Conservation (phyloP, 1,139 yeast species). For the Debaryomyces sp. region DNA sequence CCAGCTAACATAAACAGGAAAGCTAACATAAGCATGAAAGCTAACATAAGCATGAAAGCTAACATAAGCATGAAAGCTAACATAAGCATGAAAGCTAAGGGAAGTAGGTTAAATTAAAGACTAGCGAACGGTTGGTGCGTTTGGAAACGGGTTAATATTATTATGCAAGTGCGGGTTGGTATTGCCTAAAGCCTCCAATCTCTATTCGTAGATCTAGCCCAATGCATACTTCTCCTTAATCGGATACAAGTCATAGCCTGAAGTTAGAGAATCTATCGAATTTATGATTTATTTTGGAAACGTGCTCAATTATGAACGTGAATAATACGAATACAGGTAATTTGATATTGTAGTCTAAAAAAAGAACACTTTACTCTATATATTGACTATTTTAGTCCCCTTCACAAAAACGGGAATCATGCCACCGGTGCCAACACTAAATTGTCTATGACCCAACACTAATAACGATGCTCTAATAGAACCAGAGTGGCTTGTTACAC, state of each 20-base stretch:
- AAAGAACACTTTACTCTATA: background rate
- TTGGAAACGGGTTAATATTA: background rate
- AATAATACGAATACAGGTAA: background rate
- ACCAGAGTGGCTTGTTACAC: slow-evolving; percentile 45
- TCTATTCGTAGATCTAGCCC: background rate
- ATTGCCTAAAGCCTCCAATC: background rate
- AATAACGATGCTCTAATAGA: slow-evolving; percentile 43
- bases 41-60: too few species aligned
- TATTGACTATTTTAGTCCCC: slow-evolving; percentile 21
- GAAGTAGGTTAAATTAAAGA: background rate
- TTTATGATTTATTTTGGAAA: background rate
- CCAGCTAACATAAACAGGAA: background rate
- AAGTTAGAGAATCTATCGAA: too few species aligned
- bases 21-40: too few species aligned
- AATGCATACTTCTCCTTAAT: background rate
- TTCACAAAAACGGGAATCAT: slow-evolving; percentile 47
- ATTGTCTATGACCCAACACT: slow-evolving; percentile 44
- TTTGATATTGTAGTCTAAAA: background rate
- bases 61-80: too few species aligned
- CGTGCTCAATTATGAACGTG: background rate
- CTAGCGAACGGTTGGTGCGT: background rate
- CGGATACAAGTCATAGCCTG: background rate
- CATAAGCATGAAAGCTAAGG: too few species aligned
- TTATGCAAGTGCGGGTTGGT: background rate
- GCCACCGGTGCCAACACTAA: slow-evolving; percentile 49